These are phyloP conservation scores for Pseudopithomyces chartarum DNA, from an alignment of 2,329 filamentous ascomycete species.

Conservation along the genomic window DNA sequence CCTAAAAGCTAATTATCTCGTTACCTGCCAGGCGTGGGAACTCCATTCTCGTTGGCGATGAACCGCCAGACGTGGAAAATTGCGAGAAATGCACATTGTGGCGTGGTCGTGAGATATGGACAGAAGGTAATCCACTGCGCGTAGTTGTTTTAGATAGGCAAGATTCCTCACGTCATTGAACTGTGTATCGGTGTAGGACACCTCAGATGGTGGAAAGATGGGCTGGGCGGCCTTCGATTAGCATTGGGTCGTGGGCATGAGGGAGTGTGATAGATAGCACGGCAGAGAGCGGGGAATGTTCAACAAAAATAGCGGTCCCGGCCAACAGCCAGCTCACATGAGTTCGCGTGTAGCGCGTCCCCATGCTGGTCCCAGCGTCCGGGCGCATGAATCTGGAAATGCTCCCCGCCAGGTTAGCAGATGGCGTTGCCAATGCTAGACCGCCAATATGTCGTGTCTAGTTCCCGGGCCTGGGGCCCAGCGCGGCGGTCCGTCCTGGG, in stretches of 20 bases:
- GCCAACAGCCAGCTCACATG: conserved; percentile 13
- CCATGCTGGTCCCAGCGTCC: conserved; percentile 2
- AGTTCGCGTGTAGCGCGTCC: conserved; percentile 11
- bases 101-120: no score
- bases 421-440: conserved; percentile 20
- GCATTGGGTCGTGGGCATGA: no score
- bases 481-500: conserved; percentile 29
- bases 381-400: conserved; percentile 22
- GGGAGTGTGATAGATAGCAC: no score
- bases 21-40: no score
- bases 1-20: no score
- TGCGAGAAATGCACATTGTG: no score
- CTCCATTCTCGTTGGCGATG: no score
- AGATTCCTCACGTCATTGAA: no score
- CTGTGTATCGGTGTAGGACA: not conserved
- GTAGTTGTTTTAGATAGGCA: no score
- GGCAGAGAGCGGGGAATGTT: not conserved
- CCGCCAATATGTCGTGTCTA: conserved; percentile 12
- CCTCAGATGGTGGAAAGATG: not conserved
- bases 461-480: conserved; percentile 23
- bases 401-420: conserved; percentile 30
- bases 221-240: no score
- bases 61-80: no score
- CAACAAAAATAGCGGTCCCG: not conserved
- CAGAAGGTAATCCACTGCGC: no score